These are phyloP conservation scores for Paraphaeosphaeria sporulosa DNA, from an alignment of 2,329 filamentous ascomycete species.

Conservation along the genomic window DNA sequence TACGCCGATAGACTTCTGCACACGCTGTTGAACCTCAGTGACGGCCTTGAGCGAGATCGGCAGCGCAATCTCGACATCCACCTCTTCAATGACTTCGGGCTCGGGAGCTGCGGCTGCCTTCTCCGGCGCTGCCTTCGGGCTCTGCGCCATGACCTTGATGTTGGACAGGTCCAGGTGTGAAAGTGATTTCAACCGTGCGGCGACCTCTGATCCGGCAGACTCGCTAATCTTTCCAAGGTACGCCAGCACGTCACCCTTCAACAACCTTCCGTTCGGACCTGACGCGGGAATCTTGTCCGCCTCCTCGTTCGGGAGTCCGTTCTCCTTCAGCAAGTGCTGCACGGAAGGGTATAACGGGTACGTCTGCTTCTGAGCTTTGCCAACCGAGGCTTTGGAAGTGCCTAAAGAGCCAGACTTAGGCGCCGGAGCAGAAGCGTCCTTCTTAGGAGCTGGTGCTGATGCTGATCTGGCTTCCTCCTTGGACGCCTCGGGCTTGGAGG, in stretches of 20 bases:
- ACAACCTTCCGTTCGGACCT: slow-evolving; percentile 83
- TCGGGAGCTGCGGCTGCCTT: slow-evolving; percentile 52
- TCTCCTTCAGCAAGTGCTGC: slow-evolving; percentile 77
- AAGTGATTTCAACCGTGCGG: slow-evolving; percentile 75
- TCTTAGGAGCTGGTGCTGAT: slow-evolving; percentile 36
- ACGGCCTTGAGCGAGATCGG: slow-evolving; percentile 82
- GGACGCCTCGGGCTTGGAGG: slow-evolving; percentile 50
- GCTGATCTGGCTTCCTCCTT: slow-evolving; percentile 41
- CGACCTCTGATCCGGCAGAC: slow-evolving; percentile 74
- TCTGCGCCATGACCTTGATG: slow-evolving; percentile 76
- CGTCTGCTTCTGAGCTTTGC: slow-evolving; percentile 68
- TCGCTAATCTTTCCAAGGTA: slow-evolving; percentile 81
- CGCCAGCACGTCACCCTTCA: slow-evolving; percentile 95
- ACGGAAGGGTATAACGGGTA: slow-evolving; percentile 86
- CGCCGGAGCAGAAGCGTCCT: slow-evolving; percentile 43
- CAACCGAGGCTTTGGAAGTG: slow-evolving; percentile 38
- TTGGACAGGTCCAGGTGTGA: slow-evolving; percentile 91
- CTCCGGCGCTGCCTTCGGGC: slow-evolving; percentile 51
- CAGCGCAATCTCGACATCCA: slow-evolving; percentile 69
- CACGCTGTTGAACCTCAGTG: slow-evolving; percentile 79
- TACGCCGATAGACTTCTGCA: slow-evolving; percentile 79
- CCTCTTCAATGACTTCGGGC: slow-evolving; percentile 53
- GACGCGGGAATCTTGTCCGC: slow-evolving; percentile 84
- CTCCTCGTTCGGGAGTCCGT: slow-evolving; percentile 78
- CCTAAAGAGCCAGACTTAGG: slow-evolving; percentile 32